A percentile compares a stretch with the other conserved stretches of the same genome.
Evolutionary conservation across 768 basidiomycete species (phyloP).

Genomic region (Lentinula sp.): DNA sequence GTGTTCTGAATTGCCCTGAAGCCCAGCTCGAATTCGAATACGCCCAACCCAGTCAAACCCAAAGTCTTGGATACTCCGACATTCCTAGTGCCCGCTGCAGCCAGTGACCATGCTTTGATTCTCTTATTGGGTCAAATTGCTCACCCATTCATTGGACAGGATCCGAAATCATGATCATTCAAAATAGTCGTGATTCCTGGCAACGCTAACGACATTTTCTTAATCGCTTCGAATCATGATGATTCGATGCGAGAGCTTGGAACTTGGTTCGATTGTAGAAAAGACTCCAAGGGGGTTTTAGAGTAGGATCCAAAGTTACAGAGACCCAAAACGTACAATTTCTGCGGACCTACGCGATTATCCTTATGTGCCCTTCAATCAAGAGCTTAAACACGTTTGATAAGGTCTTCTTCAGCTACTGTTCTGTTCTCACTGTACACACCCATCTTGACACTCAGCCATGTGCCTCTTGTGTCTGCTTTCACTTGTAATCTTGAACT

Average conservation of each 20-base stretch:
- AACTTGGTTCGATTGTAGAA: background rate
- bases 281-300: background rate
- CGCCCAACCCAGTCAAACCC: background rate
- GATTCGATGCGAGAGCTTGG: background rate
- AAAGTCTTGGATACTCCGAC: background rate
- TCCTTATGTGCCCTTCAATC: background rate
- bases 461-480: background rate
- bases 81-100: background rate
- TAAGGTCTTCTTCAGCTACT: background rate
- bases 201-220: background rate
- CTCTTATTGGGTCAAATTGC: background rate
- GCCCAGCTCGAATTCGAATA: background rate
- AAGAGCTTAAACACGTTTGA: background rate
- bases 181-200: background rate
- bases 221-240: background rate
- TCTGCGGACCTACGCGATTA: background rate
- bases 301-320: no score
- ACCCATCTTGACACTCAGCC: background rate
- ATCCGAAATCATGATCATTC: background rate
- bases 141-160: background rate
- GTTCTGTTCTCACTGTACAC: background rate
- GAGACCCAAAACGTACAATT: background rate
- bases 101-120: background rate
- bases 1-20: background rate
- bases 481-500: background rate